These are phyloP conservation scores for Gautieria morchelliformis DNA, from an alignment of 768 basidiomycete species.

Conservation along the genomic window DNA sequence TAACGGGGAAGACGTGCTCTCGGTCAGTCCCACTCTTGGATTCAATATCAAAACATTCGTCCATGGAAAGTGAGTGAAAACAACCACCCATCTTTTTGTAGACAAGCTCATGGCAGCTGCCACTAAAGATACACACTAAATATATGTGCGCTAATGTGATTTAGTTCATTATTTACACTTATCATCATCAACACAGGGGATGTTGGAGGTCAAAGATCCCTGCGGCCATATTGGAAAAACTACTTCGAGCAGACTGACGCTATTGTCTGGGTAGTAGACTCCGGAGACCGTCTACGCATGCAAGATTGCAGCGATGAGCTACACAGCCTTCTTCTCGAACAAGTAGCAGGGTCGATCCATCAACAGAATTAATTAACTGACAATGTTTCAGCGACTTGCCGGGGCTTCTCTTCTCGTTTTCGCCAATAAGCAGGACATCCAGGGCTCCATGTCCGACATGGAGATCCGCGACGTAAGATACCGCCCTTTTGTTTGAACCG, in stretches of 20 bases:
- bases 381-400: slow-evolving; percentile 57
- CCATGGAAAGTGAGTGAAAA: slow-evolving; percentile 67
- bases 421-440: slow-evolving; percentile 96
- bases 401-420: slow-evolving; percentile 95
- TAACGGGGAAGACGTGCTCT: slow-evolving; percentile 82
- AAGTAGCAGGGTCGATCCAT: slow-evolving; percentile 45
- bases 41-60: slow-evolving; percentile 98
- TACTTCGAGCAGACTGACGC: slow-evolving; percentile 99
- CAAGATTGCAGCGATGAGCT: slow-evolving; percentile 84
- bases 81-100: slow-evolving; percentile 14
- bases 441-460: slow-evolving; percentile 68
- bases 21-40: slow-evolving; percentile 87
- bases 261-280: slow-evolving; percentile 98
- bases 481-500: background rate
- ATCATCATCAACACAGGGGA: slow-evolving; percentile 60
- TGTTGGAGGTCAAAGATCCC: slow-evolving; percentile 91
- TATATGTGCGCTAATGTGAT: slow-evolving; percentile 25
- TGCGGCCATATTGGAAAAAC: slow-evolving; percentile 97
- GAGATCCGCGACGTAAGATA: slow-evolving; percentile 76
- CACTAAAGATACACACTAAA: slow-evolving; percentile 31
- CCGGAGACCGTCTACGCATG: slow-evolving; percentile 84
- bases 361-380: slow-evolving; percentile 2
- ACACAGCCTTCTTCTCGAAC: slow-evolving; percentile 78
- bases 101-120: slow-evolving; percentile 13
- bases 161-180: background rate